These are phyloP conservation scores for Calonectria pauciramosa DNA, from an alignment of 2,329 filamentous ascomycete species.

Conservation along the genomic window DNA sequence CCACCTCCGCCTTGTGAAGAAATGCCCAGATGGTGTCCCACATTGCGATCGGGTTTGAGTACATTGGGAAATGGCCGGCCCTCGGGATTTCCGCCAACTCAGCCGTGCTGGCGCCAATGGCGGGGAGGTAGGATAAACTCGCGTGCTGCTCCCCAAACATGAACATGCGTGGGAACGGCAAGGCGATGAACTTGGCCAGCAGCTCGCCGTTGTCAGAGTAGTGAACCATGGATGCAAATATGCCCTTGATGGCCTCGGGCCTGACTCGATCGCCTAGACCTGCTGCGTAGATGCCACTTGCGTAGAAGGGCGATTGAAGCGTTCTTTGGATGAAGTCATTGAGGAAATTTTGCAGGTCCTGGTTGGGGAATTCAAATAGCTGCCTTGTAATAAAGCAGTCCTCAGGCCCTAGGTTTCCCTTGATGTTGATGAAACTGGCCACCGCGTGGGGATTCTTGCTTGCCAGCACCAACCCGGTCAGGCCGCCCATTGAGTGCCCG, in stretches of 20 bases:
- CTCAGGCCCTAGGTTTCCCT: conserved; percentile 44
- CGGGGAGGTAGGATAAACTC: conserved; percentile 30
- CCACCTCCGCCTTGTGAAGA: not conserved
- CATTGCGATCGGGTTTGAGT: conserved; percentile 51
- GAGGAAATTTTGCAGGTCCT: conserved; percentile 24
- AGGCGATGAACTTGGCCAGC: conserved; percentile 29
- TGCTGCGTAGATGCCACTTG: conserved; percentile 33
- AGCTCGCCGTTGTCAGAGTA: conserved; percentile 36
- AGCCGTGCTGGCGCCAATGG: conserved; percentile 26
- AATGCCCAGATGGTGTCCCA: conserved; percentile 37
- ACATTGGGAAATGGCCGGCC: conserved; percentile 45
- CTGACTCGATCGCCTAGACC: conserved; percentile 31
- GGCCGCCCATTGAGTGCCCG: conserved; percentile 47
- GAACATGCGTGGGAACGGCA: conserved; percentile 35
- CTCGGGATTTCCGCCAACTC: conserved; percentile 40
- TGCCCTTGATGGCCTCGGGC: conserved; percentile 33
- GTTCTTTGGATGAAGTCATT: conserved; percentile 10
- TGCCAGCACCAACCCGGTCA: conserved; percentile 39
- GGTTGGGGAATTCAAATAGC: conserved; percentile 34
- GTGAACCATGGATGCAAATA: conserved; percentile 45
- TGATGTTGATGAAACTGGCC: conserved; percentile 44
- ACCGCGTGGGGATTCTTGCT: conserved; percentile 15
- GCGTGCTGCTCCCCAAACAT: conserved; percentile 37
- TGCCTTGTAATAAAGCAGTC: conserved; percentile 46
- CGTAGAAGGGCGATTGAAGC: conserved; percentile 17